Base-by-base conservation (phyloP, 2,329 filamentous ascomycete genomes). In the Tolypocladium cylindrosporum region DNA sequence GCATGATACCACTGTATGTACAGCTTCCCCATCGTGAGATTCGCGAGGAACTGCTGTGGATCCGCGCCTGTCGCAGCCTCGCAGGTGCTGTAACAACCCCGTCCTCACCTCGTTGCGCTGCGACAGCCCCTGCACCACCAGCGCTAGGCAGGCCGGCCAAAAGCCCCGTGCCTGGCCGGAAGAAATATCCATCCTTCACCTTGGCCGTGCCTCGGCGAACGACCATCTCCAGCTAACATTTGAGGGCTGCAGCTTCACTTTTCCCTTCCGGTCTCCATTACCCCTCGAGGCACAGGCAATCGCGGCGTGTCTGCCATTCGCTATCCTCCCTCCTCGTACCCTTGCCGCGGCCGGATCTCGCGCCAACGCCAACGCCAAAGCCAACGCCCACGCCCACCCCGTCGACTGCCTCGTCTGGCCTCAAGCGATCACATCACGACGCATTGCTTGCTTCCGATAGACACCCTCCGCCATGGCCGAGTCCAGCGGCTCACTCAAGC, bases 381-480 rank as follows among this genome's bases (percentile, higher is more conserved):
- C 4, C 48, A 5, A 21, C 31, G 31, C 48, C 19, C 11, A 36
- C 48, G 4, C 4, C 48, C 9, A 21, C 48, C 9, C n/a, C 48
- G 19, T n/a, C 39, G 37, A 40, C 39, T 19, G 39, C 39, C 16
- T 19, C 6, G 39, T 14, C 14, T 36, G 16, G 27, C 31, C 13
- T 51, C 48, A 19, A 3, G 16, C 27, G 8, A 51, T n/a, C 48
- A 11, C 48, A 51, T n/a, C 48, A 37, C 48, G 48, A 37, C 48
- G 31, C 31, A 21, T n/a, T 52, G 48, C 10, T 52, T 37, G 48
- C 48, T 21, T 10, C 31, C 31, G 19, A 52, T n/a, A 37, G 31
- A 21, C 3, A 13, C 31, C n/a, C 48, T 52, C 64, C 65, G 62
- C 62, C 64, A 75, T 76, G 74, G 70, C 66, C 62, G 67, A 72